phyloP scores from a whole-genome alignment of 2,329 filamentous ascomycete genomes.

The Sarocladium kiliense region DNA sequence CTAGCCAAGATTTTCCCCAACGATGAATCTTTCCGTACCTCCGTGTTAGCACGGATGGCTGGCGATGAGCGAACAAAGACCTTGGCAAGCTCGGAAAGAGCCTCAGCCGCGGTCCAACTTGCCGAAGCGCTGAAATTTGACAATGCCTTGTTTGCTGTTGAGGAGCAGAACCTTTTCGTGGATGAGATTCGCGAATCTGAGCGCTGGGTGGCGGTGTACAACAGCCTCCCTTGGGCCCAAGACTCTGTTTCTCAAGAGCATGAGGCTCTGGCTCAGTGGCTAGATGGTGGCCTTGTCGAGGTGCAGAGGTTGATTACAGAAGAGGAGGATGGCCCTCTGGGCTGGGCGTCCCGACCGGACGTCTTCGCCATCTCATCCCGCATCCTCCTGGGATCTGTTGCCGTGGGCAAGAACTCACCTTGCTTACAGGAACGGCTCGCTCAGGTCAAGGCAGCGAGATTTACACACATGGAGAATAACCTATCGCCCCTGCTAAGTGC shows the following conservation, averaged over 20 bases:
- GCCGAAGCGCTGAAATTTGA: slow-evolving; percentile 46
- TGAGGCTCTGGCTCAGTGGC: slow-evolving; percentile 15
- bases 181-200: slow-evolving; percentile 72
- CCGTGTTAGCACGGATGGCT: slow-evolving; percentile 38
- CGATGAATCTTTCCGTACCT: slow-evolving; percentile 29
- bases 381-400: slow-evolving; percentile 33
- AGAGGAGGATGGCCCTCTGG: slow-evolving; percentile 61
- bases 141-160: slow-evolving; percentile 73
- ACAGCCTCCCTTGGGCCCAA: slow-evolving; percentile 18
- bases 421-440: neutral
- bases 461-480: neutral
- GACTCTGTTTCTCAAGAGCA: slow-evolving; percentile 39
- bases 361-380: slow-evolving; percentile 58
- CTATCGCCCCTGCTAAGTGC: neutral
- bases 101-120: slow-evolving; percentile 34
- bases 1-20: slow-evolving; percentile 31
- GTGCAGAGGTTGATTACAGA: slow-evolving; percentile 18
- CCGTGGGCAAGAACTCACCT: slow-evolving; percentile 1
- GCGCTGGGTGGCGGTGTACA: slow-evolving; percentile 54
- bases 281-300: slow-evolving; percentile 15
- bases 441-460: neutral
- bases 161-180: slow-evolving; percentile 92
- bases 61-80: slow-evolving; percentile 15
- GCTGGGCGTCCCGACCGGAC: slow-evolving; percentile 65
- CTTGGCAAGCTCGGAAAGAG: neutral